Base-by-base conservation (phyloP, 2,329 filamentous ascomycete genomes). In the Calonectria pteridis region DNA sequence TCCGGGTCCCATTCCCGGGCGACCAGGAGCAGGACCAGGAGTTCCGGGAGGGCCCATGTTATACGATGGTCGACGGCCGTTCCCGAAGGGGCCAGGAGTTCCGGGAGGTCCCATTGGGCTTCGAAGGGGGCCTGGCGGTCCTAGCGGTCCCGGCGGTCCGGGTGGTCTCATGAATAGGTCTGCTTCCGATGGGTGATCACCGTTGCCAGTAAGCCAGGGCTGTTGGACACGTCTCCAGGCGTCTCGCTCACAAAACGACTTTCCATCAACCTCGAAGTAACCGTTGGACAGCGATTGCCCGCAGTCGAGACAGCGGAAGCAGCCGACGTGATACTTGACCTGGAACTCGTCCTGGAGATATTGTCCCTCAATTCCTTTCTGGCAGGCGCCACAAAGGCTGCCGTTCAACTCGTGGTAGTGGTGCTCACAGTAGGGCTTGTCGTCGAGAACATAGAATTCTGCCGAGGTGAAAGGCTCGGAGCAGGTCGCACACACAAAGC, bases 391-490 rank as follows among this genome's bases (percentile, higher is more conserved):
- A 83, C 97, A 99, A 1, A 98, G 86, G 59, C 95, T 98, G 65
- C 94, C 93, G 79, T 98, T 98, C 40, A 97, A 89, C 83, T 94
- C 91, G 85, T 99, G 97, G 83, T 98, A 99, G 84, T 98, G 95
- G 64, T 93, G 92, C 77, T 95, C 93, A 84, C 97, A 98, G 85
- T 96, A 98, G 0, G 97, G 97, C 73, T 92, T 89, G 84, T 99
- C 95, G 76, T 94, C 86, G 73, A 95, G 91, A 14, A 99, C 96
- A 83, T 99, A 99, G 80, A 98, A 98, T 73, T 97, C 95, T 1
- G 95, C 91, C 0, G 95, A 98, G 26, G 92, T 88, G 82, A 98
- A 99, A 0, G 95, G 93, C 68, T 92, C 89, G 14, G 88, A 88
- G 86, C 97, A 99, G 1, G 94, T 95, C 6, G 92, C 91, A 88